Percentiles rank a stretch among this genome's conserved stretches.
Conservation (phyloP, 805 yeast genomes). For the Cyberlindnera mississippiensis region DNA sequence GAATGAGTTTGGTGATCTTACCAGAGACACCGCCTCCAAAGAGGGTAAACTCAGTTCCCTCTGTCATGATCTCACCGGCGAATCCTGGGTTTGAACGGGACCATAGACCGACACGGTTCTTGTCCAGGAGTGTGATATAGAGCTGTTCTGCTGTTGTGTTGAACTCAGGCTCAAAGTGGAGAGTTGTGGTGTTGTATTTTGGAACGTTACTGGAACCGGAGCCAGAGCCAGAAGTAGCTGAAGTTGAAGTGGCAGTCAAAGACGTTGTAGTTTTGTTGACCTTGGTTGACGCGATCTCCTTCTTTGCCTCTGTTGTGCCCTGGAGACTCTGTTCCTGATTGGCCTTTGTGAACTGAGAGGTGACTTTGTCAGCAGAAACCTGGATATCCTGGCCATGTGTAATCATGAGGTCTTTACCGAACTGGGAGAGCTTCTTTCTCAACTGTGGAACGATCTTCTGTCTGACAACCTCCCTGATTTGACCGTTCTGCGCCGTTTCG, state of each 20-base stretch:
- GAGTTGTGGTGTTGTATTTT: slow-evolving; percentile 74
- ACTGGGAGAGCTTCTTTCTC: slow-evolving; percentile 53
- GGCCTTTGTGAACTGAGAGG: slow-evolving; percentile 50
- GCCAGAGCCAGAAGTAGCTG: slow-evolving; percentile 17
- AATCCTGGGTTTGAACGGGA: slow-evolving; percentile 65
- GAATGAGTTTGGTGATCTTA: slow-evolving; percentile 54
- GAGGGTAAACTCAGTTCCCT: slow-evolving; percentile 59
- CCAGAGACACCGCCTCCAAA: slow-evolving; percentile 90
- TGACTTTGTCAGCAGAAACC: slow-evolving; percentile 62
- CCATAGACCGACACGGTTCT: slow-evolving; percentile 85
- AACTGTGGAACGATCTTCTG: slow-evolving; percentile 62
- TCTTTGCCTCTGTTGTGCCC: neutral
- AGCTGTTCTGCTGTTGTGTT: slow-evolving; percentile 86
- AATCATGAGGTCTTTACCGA: slow-evolving; percentile 73
- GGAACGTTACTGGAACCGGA: slow-evolving; percentile 35
- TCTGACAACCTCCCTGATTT: slow-evolving; percentile 47
- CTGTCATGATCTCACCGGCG: slow-evolving; percentile 41
- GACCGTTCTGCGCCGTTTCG: slow-evolving; percentile 49
- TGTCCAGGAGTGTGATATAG: slow-evolving; percentile 71
- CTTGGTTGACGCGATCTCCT: slow-evolving; percentile 6
- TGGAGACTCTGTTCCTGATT: slow-evolving; percentile 34
- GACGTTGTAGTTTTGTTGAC: slow-evolving; percentile 6
- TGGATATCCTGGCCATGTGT: slow-evolving; percentile 87
- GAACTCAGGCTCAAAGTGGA: slow-evolving; percentile 75
- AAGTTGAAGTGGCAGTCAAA: slow-evolving; percentile 13